Evolutionary conservation across 306 rosid species (phyloP), one percentile per base, ranked within the genome.

Genomic region (Cicer bijugum): DNA sequence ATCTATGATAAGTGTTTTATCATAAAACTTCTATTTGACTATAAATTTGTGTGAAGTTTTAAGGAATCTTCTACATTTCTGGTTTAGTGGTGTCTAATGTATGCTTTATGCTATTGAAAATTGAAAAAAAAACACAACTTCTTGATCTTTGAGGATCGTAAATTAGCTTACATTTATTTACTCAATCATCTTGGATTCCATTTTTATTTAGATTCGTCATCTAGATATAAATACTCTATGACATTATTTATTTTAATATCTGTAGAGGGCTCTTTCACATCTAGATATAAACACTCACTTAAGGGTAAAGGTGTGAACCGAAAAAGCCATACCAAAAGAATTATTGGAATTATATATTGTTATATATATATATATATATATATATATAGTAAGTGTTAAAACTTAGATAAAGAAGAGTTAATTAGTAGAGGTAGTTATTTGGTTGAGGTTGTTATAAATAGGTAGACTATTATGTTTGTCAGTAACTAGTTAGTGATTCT

Each of bases 141-240:
- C 89, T 83, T 93, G 50, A 87, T 93, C 87, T 93, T 91, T 77
- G 98, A 93, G 82, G 98, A 93, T 72, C 96, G 96, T 35, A 93
- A 93, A 81, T 93, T 91, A 78, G 98, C 96, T 50, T 97, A 93
- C 77, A 93, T 93, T 60, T 6, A 58, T 69, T 46, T 48, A 46
- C 46, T 75, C 43, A 23, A 43, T 33, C 63, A 19, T 44, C 66
- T 66, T 52, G 35, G 42, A 59, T 51, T 59, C 47, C 56, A 42
- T 70, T 56, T 28, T 12, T 12, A 1, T 28, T 5, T 55, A 45
- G 10, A 68, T 50, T 67, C 71, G 53, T 71, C 33, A 55, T 45
- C 5, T 38, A 8, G 50, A 19, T 65, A 19, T 74, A 12, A 52
- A 37, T 16, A 50, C 57, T 59, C 44, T 42, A 46, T 68, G 71